A percentile compares a stretch with the other conserved stretches of the same genome.
Evolutionary conservation across 2,329 filamentous ascomycete species (phyloP).

Genomic region (Tolypocladium pustulatum): DNA sequence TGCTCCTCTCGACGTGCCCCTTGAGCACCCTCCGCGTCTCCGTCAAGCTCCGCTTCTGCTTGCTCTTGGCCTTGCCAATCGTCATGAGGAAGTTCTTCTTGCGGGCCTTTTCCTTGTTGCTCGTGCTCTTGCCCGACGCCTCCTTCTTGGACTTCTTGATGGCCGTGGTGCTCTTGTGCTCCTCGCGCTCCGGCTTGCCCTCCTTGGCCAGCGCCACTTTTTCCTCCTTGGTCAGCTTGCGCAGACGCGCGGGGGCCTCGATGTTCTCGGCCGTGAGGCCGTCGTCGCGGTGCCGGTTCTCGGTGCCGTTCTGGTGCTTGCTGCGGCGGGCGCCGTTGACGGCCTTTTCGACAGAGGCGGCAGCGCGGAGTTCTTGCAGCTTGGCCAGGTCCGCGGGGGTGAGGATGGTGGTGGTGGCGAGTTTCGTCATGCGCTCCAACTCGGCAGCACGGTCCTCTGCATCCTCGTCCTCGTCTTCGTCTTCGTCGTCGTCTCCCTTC

Average conservation of each 20-base stretch:
- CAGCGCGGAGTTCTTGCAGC: constrained; percentile 73
- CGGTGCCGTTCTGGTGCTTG: constrained; percentile 30
- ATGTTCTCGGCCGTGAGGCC: constrained; percentile 86
- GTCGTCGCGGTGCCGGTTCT: constrained; percentile 67
- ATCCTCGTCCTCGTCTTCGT: constrained; percentile 29
- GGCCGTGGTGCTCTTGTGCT: constrained; percentile 80
- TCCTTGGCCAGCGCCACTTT: constrained; percentile 73
- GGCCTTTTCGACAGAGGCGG: constrained; percentile 59
- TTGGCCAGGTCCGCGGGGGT: constrained; percentile 95
- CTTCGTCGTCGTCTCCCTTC: constrained; percentile 15
- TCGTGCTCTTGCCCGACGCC: constrained; percentile 85
- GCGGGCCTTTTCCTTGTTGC: constrained; percentile 91
- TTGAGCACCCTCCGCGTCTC: constrained; percentile 73
- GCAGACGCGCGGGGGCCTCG: constrained; percentile 70
- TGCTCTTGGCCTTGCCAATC: constrained; percentile 86
- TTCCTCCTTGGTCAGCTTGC: constrained; percentile 84
- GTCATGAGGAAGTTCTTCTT: constrained; percentile 99
- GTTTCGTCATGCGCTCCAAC: constrained; percentile 49
- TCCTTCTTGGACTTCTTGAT: constrained; percentile 81
- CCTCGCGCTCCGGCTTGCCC: constrained; percentile 63
- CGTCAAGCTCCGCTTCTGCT: constrained; percentile 87
- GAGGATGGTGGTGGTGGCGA: constrained; percentile 88
- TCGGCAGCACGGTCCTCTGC: constrained; percentile 32
- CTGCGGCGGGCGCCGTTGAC: constrained; percentile 34
- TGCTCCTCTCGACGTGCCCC: constrained; percentile 72